Base-by-base conservation (phyloP, 2,329 filamentous ascomycete genomes). In the Penicillium sumatraense region DNA sequence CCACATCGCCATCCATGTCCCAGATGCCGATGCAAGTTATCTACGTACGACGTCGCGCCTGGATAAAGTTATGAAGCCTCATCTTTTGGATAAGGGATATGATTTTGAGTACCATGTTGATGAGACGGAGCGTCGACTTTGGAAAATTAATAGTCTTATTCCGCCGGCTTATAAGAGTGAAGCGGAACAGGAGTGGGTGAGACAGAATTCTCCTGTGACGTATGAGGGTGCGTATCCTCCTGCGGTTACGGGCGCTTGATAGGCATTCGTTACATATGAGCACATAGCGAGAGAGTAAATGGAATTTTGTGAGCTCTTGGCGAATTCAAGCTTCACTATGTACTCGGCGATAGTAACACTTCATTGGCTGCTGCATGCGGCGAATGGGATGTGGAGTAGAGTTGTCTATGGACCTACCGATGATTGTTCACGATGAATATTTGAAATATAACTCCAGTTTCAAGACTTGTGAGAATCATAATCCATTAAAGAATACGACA, bases 111-210 rank as follows among this genome's bases (percentile, higher is more conserved):
- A 66, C 20, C 58, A 62, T 49, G 57, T 67, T 18, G 54, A 51
- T 18, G 59, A 67, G 27, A 60, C 60, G 3, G 56, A 62, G 36
- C 51, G 63, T 24, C 24, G 61, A 10, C 51, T 67, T 18, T 67
- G 63, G 65, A 66, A 66, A 46, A 58, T 67, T 1, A 65, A 66
- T 48, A 49, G 62, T 3, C 29, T 67, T 38, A 50, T 61, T 21
- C 63, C 65, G 18, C 65, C 65, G 5, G 49, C 51, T 11, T 51
- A 41, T 13, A 53, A 53, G n/a, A 61, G 60, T 40, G 52, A 29
- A 0, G 47, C 51, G 51, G 61, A 64, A 44, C 24, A 40, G 46
- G 0, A 55, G 8, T 64, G 61, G 61, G 50, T 40, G 5, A 5
- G 47, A 29, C 49, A 62, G 44, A 61, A 64, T 40, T 20, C 35